Percentiles rank a stretch among this genome's conserved stretches.
phyloP scores from a whole-genome alignment of 2,329 filamentous ascomycete genomes.

The Coniochaeta hoffmannii region DNA sequence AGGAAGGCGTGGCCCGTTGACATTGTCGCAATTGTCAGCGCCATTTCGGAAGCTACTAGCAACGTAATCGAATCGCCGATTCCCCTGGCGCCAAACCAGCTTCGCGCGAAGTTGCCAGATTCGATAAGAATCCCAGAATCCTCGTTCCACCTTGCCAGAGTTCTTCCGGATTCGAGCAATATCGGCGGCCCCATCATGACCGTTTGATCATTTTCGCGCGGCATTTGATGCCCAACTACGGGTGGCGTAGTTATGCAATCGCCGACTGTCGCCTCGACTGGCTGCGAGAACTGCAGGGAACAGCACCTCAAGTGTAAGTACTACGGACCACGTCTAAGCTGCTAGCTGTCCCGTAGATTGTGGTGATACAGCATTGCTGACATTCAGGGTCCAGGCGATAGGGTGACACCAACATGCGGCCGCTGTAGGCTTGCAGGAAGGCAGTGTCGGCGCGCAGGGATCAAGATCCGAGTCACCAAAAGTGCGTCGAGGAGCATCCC shows the following conservation, averaged over 20 bases:
- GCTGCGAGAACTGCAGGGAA: slow-evolving; percentile 33
- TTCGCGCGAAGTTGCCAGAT: background rate
- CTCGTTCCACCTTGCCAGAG: background rate
- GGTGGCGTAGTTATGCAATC: too few relatives aligned
- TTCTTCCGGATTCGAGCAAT: background rate
- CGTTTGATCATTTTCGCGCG: background rate
- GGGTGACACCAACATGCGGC: slow-evolving; percentile 24
- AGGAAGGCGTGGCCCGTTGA: too few relatives aligned
- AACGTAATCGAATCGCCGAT: too few relatives aligned
- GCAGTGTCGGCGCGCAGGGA: slow-evolving; percentile 19
- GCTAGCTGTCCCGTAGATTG: background rate
- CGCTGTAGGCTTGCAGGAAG: slow-evolving; percentile 19
- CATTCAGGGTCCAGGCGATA: slow-evolving; percentile 25
- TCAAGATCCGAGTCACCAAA: slow-evolving; percentile 24
- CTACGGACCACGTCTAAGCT: too few relatives aligned
- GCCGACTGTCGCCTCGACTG: slow-evolving; percentile 3
- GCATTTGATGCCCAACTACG: background rate
- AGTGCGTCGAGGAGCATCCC: slow-evolving; percentile 5
- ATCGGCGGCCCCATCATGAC: background rate
- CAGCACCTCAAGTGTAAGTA: slow-evolving; percentile 38
- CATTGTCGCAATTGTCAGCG: background rate
- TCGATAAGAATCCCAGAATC: background rate
- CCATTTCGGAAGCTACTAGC: background rate
- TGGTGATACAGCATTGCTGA: background rate
- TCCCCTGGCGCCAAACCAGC: background rate